phyloP scores from a whole-genome alignment of 2,329 filamentous ascomycete genomes.

The Cercospora sojina region DNA sequence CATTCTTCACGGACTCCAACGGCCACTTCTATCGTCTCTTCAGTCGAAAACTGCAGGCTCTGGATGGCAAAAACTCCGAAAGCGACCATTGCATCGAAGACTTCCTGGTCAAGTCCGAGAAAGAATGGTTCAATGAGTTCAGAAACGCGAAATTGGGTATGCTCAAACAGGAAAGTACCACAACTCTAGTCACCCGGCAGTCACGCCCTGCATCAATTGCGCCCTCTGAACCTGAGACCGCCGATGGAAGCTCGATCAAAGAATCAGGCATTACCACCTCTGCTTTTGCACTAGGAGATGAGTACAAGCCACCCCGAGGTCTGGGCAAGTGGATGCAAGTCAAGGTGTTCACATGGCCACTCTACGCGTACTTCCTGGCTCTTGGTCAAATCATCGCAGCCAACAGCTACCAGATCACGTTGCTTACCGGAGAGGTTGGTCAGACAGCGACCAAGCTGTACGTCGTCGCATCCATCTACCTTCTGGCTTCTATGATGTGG shows the following conservation, averaged over 20 bases:
- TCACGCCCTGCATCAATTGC: conserved; percentile 14
- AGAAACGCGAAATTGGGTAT: conserved; percentile 58
- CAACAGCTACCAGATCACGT: conserved; percentile 65
- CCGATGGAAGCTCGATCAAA: conserved; percentile 34
- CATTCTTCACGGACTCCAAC: conserved; percentile 62
- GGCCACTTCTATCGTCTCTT: conserved; percentile 60
- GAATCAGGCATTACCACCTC: conserved; percentile 21
- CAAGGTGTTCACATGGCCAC: conserved; percentile 59
- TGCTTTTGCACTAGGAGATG: conserved; percentile 54
- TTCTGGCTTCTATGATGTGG: conserved; percentile 58
- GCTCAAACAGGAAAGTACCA: conserved; percentile 32
- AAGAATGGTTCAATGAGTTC: conserved; percentile 62
- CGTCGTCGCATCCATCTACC: conserved; percentile 58
- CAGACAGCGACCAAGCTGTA: conserved; percentile 59
- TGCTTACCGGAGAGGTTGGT: conserved; percentile 61
- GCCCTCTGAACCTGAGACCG: conserved; percentile 8
- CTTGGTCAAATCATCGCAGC: conserved; percentile 62
- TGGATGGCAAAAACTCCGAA: conserved; percentile 57
- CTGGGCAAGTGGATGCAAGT: conserved; percentile 59
- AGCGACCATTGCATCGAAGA: conserved; percentile 59
- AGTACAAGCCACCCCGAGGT: conserved; percentile 56
- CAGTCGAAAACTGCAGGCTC: conserved; percentile 53
- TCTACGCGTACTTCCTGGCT: conserved; percentile 62
- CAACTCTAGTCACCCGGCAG: conserved; percentile 4
- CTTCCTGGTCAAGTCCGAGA: conserved; percentile 62